phyloP scores from a whole-genome alignment of 2,329 filamentous ascomycete genomes.

The Blumeriella jaapii region DNA sequence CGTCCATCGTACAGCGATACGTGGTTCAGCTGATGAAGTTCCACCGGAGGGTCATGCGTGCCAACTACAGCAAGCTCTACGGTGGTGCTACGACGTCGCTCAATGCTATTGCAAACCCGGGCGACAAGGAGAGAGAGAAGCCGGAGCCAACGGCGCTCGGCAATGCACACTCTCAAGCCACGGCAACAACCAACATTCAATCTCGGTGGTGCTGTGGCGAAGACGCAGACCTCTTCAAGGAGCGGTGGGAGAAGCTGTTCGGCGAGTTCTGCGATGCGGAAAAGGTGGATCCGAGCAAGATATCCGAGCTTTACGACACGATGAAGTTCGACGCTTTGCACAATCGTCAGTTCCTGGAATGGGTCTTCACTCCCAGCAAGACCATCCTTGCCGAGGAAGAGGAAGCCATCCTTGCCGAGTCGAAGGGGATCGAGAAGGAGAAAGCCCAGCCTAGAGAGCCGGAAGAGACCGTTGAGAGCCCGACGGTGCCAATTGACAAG shows the following conservation, averaged over 20 bases:
- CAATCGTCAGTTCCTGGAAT: constrained; percentile 91
- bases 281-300: constrained; percentile 97
- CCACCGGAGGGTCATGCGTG: constrained; percentile 85
- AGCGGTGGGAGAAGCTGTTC: constrained; percentile 98
- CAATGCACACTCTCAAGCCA: constrained; percentile 46
- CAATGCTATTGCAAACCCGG: constrained; percentile 41
- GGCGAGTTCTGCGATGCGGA: constrained; percentile 92
- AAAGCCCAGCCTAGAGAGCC: constrained; percentile 18
- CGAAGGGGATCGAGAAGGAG: constrained; percentile 18
- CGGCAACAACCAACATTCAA: constrained; percentile 62
- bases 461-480: constrained; percentile 16
- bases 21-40: constrained; percentile 98
- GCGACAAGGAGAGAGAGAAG: constrained; percentile 25
- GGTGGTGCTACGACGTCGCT: constrained; percentile 53
- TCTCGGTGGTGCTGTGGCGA: constrained; percentile 93
- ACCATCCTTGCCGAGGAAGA: constrained; percentile 63
- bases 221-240: constrained; percentile 86
- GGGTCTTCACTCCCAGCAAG: constrained; percentile 85
- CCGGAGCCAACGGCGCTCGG: constrained; percentile 29
- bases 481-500: constrained; percentile 19
- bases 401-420: constrained; percentile 28
- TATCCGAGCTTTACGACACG: constrained; percentile 95
- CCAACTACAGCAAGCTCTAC: constrained; percentile 78
- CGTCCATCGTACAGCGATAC: constrained; percentile 80
- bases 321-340: constrained; percentile 99